Evolutionary conservation across 305 asterid species (phyloP).

Genomic region (Withania somnifera): DNA sequence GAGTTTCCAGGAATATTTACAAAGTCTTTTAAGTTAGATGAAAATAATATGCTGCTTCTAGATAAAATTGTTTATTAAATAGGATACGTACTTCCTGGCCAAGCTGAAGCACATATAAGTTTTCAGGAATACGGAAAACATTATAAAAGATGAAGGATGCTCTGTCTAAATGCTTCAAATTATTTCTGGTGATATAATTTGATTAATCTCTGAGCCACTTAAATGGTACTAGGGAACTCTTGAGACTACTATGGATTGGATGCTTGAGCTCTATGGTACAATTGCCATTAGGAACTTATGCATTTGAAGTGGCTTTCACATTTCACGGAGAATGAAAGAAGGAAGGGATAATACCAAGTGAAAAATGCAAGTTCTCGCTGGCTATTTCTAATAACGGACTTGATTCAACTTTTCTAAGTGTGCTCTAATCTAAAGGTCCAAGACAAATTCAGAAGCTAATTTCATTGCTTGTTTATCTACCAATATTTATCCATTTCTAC

Average conservation of each 20-base stretch:
- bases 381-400: not conserved
- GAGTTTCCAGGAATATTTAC: not conserved
- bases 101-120: not conserved
- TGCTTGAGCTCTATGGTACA: not conserved
- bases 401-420: slow-evolving; percentile 1
- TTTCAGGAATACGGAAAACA: not conserved
- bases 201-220: not conserved
- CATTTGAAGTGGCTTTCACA: not conserved
- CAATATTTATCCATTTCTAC: not conserved
- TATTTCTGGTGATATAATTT: not conserved
- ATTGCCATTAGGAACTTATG: not conserved
- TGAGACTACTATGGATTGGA: not conserved
- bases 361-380: not conserved
- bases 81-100: not conserved
- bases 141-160: not conserved
- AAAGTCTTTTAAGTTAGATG: not conserved
- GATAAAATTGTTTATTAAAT: not conserved
- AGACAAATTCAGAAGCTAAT: not conserved
- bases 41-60: not conserved
- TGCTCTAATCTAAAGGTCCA: not conserved
- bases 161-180: not conserved
- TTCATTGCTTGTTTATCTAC: not conserved
- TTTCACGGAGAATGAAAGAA: not conserved
- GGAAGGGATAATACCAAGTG: not conserved
- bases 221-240: not conserved